A percentile compares a stretch with the other conserved stretches of the same genome.
Conservation (phyloP, 1,139 yeast species). For the Zygoascus meyerae region DNA sequence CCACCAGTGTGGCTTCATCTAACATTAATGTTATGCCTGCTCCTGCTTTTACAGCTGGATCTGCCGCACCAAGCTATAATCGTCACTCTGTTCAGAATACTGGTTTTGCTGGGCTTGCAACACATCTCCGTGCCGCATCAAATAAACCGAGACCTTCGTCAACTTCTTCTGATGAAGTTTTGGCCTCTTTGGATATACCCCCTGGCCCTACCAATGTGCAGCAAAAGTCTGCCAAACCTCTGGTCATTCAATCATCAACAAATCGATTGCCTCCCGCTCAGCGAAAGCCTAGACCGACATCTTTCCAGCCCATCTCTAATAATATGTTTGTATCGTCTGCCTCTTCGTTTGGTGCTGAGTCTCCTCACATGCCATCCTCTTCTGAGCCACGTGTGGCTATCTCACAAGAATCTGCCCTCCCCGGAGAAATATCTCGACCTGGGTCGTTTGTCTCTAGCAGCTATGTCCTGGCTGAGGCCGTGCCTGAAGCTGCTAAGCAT, state of each 20-base stretch:
- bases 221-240: conserved; percentile 8
- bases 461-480: conserved; percentile 5
- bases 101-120: conserved; percentile 22
- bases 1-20: conserved; percentile 11
- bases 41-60: conserved; percentile 9
- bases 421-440: conserved; percentile 35
- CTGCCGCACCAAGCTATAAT: conserved; percentile 16
- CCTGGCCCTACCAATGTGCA: conserved; percentile 14
- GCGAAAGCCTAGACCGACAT: conserved; percentile 36
- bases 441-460: conserved; percentile 17
- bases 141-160: conserved; percentile 8
- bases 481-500: neutral
- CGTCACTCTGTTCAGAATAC: conserved; percentile 27
- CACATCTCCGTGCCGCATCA: conserved; percentile 1
- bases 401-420: conserved; percentile 32
- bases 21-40: conserved; percentile 4
- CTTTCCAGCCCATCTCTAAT: conserved; percentile 29
- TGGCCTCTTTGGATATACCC: conserved; percentile 23
- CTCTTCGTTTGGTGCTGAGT: conserved; percentile 7
- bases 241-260: conserved; percentile 9
- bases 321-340: conserved; percentile 2
- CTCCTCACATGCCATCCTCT: conserved; percentile 24
- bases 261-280: conserved; percentile 28
- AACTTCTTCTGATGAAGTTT: conserved; percentile 21
- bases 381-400: conserved; percentile 34